A percentile compares a stretch with the other conserved stretches of the same genome.
Conservation (phyloP, 2,329 filamentous ascomycete species). For the Exophiala xenobiotica region DNA sequence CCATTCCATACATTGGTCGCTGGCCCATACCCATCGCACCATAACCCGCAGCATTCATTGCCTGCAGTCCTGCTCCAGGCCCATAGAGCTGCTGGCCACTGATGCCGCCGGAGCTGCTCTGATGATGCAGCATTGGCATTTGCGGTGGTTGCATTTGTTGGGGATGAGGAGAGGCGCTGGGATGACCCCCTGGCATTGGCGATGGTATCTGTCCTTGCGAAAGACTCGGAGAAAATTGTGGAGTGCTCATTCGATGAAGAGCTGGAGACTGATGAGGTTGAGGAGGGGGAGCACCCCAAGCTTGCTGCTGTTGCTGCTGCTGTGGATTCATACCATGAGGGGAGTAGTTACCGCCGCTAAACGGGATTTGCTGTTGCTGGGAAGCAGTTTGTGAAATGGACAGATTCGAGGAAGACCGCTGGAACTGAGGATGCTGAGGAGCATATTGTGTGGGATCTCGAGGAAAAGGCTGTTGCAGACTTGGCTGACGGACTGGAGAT, state of each 20-base stretch:
- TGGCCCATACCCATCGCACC: conserved; percentile 25
- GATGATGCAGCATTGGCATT: conserved; percentile 30
- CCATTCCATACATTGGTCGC: conserved; percentile 27
- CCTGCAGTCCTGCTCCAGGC: conserved; percentile 30
- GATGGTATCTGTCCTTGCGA: conserved; percentile 30
- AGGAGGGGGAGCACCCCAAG: conserved; percentile 63
- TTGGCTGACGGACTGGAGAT: conserved; percentile 64
- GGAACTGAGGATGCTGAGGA: conserved; percentile 23
- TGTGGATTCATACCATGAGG: conserved; percentile 50
- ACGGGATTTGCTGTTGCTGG: conserved; percentile 50
- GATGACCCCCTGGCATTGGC: conserved; percentile 25
- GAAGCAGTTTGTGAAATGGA: conserved; percentile 54
- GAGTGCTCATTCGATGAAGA: conserved; percentile 40
- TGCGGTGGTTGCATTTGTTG: conserved; percentile 32
- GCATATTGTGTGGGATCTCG: conserved; percentile 65
- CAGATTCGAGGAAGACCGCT: conserved; percentile 55
- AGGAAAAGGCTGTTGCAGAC: conserved; percentile 59
- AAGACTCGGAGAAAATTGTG: conserved; percentile 28
- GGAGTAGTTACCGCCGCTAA: conserved; percentile 54
- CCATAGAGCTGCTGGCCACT: conserved; percentile 29
- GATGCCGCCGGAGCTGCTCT: conserved; percentile 21
- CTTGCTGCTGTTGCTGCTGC: conserved; percentile 61
- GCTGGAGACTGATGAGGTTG: conserved; percentile 62
- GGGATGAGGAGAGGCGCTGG: conserved; percentile 28
- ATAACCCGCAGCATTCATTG: conserved; percentile 29